These are phyloP conservation scores for Carex arenaria DNA, from an alignment of 202 grass and related monocot genomes.

Conservation along the genomic window DNA sequence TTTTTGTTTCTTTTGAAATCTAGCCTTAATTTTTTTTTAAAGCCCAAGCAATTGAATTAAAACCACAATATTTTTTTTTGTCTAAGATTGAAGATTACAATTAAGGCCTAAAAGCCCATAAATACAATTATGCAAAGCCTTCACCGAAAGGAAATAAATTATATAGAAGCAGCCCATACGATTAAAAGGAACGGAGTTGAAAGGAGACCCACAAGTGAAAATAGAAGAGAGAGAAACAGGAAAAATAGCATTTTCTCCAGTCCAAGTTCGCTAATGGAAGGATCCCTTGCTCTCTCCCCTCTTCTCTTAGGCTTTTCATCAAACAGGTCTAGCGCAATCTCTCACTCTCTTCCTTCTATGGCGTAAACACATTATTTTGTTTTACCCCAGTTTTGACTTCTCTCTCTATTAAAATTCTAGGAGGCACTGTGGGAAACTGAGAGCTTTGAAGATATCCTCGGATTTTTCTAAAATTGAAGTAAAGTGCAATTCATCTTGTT, in stretches of 20 bases:
- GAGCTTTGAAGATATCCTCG: conserved; percentile 22
- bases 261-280: neutral
- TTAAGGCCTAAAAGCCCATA: neutral
- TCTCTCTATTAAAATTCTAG: neutral
- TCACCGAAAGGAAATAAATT: neutral
- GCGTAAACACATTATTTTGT: neutral
- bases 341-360: neutral
- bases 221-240: neutral
- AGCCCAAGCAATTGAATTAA: too few species aligned
- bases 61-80: too few species aligned
- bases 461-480: conserved; percentile 33
- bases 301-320: conserved; percentile 12
- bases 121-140: neutral
- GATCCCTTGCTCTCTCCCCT: neutral
- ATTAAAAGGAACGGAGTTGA: neutral
- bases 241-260: neutral
- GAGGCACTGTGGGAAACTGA: conserved; percentile 1
- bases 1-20: too few species aligned
- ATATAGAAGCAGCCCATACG: too few species aligned
- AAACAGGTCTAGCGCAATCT: neutral
- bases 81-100: neutral
- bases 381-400: neutral
- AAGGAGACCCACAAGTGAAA: neutral
- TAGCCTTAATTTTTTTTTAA: too few species aligned
- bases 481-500: neutral